Evolutionary conservation across 2,329 filamentous ascomycete species (phyloP).

Genomic region (Trichoderma arundinaceum): DNA sequence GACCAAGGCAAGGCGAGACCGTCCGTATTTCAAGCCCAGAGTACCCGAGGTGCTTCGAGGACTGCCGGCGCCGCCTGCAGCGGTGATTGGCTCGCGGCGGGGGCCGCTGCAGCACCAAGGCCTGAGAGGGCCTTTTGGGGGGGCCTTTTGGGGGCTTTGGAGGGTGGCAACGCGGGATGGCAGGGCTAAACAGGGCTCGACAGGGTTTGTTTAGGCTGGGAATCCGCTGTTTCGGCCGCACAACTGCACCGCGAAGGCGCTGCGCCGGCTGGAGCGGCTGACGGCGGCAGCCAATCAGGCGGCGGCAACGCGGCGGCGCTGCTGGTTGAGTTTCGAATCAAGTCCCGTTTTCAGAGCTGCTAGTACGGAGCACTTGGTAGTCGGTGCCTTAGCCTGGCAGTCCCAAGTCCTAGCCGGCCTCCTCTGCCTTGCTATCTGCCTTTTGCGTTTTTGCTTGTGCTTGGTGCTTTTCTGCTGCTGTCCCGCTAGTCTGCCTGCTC

Average conservation of each 20-base stretch:
- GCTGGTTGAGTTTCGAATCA: conserved; percentile 26
- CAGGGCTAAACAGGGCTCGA: conserved; percentile 26
- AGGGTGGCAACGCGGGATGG: conserved; percentile 29
- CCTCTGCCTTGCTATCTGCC: too few species aligned
- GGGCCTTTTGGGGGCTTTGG: conserved; percentile 5
- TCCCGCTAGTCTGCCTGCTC: too few species aligned
- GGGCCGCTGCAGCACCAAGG: conserved; percentile 22
- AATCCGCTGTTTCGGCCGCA: conserved; percentile 36
- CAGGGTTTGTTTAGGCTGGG: conserved; percentile 29
- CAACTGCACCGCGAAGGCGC: conserved; percentile 34
- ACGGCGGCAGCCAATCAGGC: conserved; percentile 44
- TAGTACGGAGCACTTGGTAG: not conserved
- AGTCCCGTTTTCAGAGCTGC: conserved; percentile 35
- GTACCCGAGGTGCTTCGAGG: conserved; percentile 9
- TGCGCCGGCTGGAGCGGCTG: conserved; percentile 34
- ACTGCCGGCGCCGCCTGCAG: conserved; percentile 25
- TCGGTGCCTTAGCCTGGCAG: too few species aligned
- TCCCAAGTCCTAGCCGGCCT: too few species aligned
- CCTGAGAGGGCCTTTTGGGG: conserved; percentile 19
- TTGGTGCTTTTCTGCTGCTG: not conserved
- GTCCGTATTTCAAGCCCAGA: conserved; percentile 29
- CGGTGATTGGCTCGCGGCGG: conserved; percentile 23
- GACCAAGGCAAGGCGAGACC: conserved; percentile 11
- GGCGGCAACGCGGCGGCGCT: conserved; percentile 43
- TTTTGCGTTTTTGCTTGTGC: not conserved